Evolutionary conservation across 176 grass and related monocot species (phyloP).

Genomic region (Eleusine indica): DNA sequence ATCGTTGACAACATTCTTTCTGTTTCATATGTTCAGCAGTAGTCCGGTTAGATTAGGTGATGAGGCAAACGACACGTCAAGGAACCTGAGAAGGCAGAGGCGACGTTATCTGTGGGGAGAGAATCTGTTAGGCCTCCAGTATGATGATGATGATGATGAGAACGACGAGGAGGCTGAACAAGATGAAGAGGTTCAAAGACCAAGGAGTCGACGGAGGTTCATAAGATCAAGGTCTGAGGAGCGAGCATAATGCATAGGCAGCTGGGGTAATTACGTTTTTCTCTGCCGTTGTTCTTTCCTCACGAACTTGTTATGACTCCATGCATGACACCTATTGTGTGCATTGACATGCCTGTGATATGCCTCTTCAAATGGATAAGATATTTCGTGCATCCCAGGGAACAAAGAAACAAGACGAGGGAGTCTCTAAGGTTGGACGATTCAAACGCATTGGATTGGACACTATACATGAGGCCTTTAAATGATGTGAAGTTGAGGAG

Average conservation of each 20-base stretch:
- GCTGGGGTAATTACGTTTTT: conserved; percentile 39
- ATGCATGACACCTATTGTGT: conserved; percentile 23
- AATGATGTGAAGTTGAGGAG: neutral
- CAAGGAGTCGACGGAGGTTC: conserved; percentile 61
- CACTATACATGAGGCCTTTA: conserved; percentile 11
- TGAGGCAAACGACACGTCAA: conserved; percentile 49
- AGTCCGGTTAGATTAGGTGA: conserved; percentile 49
- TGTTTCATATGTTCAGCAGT: conserved; percentile 72
- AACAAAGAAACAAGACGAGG: neutral
- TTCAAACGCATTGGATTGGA: neutral
- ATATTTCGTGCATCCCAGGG: neutral
- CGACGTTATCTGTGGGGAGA: conserved; percentile 80
- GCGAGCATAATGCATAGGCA: conserved; percentile 24
- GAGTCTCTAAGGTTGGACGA: neutral
- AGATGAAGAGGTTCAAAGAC: conserved; percentile 63
- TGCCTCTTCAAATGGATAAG: neutral
- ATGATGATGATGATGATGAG: conserved; percentile 51
- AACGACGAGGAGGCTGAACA: conserved; percentile 46
- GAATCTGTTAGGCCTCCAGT: conserved; percentile 72
- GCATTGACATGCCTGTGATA: neutral
- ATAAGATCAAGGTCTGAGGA: conserved; percentile 62
- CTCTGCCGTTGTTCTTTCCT: conserved; percentile 28
- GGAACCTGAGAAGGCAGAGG: conserved; percentile 59
- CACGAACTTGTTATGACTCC: conserved; percentile 40
- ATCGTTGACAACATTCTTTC: conserved; percentile 72